A percentile compares a stretch with the other conserved stretches of the same genome.
Evolutionary conservation across 208 protist species (phyloP).

Genomic region (Porcisia hertigi): DNA sequence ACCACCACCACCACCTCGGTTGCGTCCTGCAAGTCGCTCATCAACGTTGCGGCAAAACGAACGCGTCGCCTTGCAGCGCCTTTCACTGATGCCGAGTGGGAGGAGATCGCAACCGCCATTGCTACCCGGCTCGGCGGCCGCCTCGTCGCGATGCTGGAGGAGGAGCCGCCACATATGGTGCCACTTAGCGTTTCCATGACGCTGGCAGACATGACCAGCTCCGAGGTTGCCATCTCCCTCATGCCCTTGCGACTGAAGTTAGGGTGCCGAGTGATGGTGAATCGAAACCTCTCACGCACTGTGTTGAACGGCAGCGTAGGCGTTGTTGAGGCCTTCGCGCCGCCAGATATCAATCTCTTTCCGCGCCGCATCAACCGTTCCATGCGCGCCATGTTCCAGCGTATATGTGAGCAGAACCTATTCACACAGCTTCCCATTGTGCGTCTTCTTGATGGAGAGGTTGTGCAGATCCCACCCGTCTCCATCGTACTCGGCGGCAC

Average conservation of each 20-base stretch:
- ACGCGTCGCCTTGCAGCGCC: conserved; percentile 7
- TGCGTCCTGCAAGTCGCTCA: not conserved
- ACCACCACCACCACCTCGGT: too few relatives aligned
- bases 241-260: conserved; percentile 82
- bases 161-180: conserved; percentile 53
- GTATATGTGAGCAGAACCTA: conserved; percentile 27
- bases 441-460: conserved; percentile 70
- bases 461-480: conserved; percentile 81
- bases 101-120: conserved; percentile 36
- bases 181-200: conserved; percentile 69
- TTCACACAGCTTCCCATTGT: conserved; percentile 83
- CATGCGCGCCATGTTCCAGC: conserved; percentile 23
- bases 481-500: conserved; percentile 64
- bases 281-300: conserved; percentile 84
- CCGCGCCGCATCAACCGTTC: conserved; percentile 44
- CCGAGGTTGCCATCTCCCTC: conserved; percentile 53
- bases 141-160: conserved; percentile 44
- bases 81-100: conserved; percentile 37
- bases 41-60: not conserved
- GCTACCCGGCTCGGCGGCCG: conserved; percentile 44
- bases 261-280: conserved; percentile 90
- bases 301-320: conserved; percentile 91
- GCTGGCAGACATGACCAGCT: conserved; percentile 59
- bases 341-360: conserved; percentile 67
- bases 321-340: conserved; percentile 82